Evolutionary conservation across 345 rosid genomes (phyloP).

Genomic region (Lenwebbia sp.): DNA sequence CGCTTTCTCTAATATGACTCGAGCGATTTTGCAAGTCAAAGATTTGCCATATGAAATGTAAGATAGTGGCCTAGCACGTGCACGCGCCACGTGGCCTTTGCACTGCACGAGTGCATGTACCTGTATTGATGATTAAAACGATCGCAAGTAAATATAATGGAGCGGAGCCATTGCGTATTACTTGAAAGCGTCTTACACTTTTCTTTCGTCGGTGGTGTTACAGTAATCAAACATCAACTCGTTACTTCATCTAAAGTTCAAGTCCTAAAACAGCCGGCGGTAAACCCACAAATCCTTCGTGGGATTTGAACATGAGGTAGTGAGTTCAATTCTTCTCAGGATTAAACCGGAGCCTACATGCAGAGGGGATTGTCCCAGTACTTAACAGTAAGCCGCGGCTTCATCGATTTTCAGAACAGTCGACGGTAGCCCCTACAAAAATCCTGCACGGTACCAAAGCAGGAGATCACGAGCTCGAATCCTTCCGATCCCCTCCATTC

Average conservation of each 20-base stretch:
- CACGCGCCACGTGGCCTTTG: no score
- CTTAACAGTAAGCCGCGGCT: neutral
- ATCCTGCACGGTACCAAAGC: neutral
- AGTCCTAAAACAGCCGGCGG: neutral
- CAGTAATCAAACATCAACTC: neutral
- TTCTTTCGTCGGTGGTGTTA: neutral
- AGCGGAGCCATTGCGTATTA: no score
- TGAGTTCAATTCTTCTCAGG: neutral
- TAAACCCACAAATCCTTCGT: neutral
- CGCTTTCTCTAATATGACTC: no score
- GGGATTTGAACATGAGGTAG: neutral
- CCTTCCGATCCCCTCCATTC: neutral
- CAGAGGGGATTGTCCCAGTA: neutral
- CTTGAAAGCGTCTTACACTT: neutral
- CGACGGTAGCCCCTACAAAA: neutral
- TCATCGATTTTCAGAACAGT: neutral
- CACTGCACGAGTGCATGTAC: no score
- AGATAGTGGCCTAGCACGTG: no score
- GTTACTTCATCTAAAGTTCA: neutral
- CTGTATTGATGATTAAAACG: no score
- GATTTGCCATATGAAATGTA: no score
- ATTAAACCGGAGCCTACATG: neutral
- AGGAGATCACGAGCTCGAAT: neutral
- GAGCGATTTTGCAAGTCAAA: no score
- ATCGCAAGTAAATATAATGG: no score